Percentiles rank a stretch among this genome's conserved stretches.
These are phyloP conservation scores for Leishmania major DNA, from an alignment of 208 protist species.

Conservation along the genomic window DNA sequence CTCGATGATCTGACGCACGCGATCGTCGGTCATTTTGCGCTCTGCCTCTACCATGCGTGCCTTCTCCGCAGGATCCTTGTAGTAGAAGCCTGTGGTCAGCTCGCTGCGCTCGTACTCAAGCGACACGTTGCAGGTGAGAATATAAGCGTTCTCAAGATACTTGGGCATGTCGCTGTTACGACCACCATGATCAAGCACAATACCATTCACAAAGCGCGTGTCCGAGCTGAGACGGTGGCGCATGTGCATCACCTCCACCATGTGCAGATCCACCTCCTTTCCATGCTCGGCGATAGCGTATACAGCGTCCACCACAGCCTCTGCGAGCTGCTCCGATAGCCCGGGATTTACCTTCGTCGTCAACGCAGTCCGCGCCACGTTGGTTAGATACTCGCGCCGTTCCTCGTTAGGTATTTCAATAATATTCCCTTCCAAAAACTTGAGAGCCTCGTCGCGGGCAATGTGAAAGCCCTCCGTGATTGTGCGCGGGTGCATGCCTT, in stretches of 20 bases:
- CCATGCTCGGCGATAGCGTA: conserved; percentile 81
- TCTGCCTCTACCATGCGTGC: conserved; percentile 97
- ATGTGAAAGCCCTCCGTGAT: conserved; percentile 98
- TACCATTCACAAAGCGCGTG: conserved; percentile 97
- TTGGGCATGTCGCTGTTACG: conserved; percentile 99
- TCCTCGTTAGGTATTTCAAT: conserved; percentile 69
- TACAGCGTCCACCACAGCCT: conserved; percentile 97
- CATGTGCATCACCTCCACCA: conserved; percentile 99
- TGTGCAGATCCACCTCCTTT: conserved; percentile 97
- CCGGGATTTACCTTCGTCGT: conserved; percentile 93
- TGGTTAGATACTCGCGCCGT: conserved; percentile 93
- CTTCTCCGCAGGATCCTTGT: conserved; percentile 97
- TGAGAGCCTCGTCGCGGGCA: conserved; percentile 92
- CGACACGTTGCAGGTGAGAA: conserved; percentile 99
- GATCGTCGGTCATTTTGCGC: conserved; percentile 97
- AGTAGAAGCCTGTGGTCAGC: conserved; percentile 98
- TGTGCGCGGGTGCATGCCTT: conserved; percentile 99
- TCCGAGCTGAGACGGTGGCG: conserved; percentile 96
- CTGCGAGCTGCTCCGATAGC: conserved; percentile 87
- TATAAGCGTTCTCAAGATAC: conserved; percentile 96
- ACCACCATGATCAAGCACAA: conserved; percentile 99
- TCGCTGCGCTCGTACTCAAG: conserved; percentile 99
- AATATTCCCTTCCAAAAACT: conserved; percentile 87
- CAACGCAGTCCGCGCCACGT: conserved; percentile 96
- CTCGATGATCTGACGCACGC: conserved; percentile 98